phyloP scores from a whole-genome alignment of 768 basidiomycete genomes.

The Tricholoma sp. region DNA sequence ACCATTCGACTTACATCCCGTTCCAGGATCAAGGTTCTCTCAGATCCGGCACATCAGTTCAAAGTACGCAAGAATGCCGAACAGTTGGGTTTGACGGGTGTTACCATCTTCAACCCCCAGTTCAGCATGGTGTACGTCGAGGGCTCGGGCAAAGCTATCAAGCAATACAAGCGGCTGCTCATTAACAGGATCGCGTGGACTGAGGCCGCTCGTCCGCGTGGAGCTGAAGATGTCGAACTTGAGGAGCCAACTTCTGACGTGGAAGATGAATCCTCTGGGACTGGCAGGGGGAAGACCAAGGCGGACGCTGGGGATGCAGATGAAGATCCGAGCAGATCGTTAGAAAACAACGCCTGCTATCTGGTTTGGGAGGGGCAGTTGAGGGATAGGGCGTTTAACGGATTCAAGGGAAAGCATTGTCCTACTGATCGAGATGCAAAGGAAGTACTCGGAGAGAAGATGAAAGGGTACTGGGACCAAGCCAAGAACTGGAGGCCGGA shows the following conservation, averaged over 20 bases:
- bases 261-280: slow-evolving; percentile 23
- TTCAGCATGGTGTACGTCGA: slow-evolving; percentile 95
- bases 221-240: slow-evolving; percentile 65
- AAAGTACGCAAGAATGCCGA: slow-evolving; percentile 97
- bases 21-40: slow-evolving; percentile 76
- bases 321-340: slow-evolving; percentile 35
- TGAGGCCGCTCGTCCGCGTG: slow-evolving; percentile 77
- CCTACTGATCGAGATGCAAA: slow-evolving; percentile 83
- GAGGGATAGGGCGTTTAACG: slow-evolving; percentile 73
- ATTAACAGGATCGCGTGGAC: slow-evolving; percentile 89
- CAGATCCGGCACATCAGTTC: slow-evolving; percentile 91
- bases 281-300: slow-evolving; percentile 29
- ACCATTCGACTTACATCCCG: neutral
- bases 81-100: slow-evolving; percentile 79
- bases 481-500: slow-evolving; percentile 86
- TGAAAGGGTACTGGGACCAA: slow-evolving; percentile 92
- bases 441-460: slow-evolving; percentile 78
- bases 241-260: slow-evolving; percentile 45
- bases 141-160: slow-evolving; percentile 80
- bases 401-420: slow-evolving; percentile 77
- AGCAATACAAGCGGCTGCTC: slow-evolving; percentile 86
- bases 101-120: slow-evolving; percentile 85
- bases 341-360: slow-evolving; percentile 86
- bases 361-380: slow-evolving; percentile 92
- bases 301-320: slow-evolving; percentile 17